These are phyloP conservation scores for Aspergillus sparsus DNA, from an alignment of 495 filamentous ascomycete species.

Conservation along the genomic window DNA sequence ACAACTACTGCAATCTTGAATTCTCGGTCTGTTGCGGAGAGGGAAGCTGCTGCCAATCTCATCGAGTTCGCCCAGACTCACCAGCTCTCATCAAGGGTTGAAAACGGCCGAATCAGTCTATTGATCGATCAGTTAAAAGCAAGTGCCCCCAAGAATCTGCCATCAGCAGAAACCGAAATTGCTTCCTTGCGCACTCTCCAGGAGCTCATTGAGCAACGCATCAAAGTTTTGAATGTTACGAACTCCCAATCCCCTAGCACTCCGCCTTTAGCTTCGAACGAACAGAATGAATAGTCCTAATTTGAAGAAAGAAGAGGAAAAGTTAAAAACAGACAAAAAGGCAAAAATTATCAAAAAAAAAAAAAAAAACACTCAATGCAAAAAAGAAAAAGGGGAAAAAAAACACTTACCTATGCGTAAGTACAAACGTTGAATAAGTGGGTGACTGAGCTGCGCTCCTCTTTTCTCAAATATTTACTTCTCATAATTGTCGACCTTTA, in stretches of 20 bases:
- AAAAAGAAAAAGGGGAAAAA: not conserved
- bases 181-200: slow-evolving; percentile 31
- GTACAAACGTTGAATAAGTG: not conserved
- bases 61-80: slow-evolving; percentile 30
- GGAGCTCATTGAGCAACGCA: slow-evolving; percentile 33
- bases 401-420: not conserved
- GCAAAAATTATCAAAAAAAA: not conserved
- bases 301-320: too few relatives aligned
- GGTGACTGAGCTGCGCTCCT: slow-evolving; percentile 1
- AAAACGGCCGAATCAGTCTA: slow-evolving; percentile 24
- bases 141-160: slow-evolving; percentile 24
- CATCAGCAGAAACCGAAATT: slow-evolving; percentile 30
- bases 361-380: not conserved
- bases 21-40: slow-evolving; percentile 32
- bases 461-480: not conserved
- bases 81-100: slow-evolving; percentile 6
- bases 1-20: slow-evolving; percentile 24
- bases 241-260: not conserved
- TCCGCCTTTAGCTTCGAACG: not conserved
- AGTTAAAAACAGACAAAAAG: too few relatives aligned
- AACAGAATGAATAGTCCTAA: not conserved
- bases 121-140: slow-evolving; percentile 36
- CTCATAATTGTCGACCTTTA: not conserved
- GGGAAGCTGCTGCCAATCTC: slow-evolving; percentile 34
- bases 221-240: slow-evolving; percentile 18